Conservation (phyloP, 345 rosid species). For the Rhizophora apiculata region DNA sequence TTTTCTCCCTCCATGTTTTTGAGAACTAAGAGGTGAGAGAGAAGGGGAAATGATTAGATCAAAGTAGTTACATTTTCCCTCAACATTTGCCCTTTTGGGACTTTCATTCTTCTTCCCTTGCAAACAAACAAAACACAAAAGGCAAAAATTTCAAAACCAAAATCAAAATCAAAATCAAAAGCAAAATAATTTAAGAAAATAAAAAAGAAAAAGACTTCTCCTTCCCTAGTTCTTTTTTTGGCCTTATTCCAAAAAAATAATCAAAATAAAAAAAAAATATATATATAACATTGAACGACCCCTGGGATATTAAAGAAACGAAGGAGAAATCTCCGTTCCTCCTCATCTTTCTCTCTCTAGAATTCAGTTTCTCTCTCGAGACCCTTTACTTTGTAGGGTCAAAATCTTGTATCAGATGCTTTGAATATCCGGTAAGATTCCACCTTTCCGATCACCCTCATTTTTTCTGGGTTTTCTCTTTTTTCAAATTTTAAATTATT, state of each 20-base stretch:
- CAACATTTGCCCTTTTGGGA: background rate
- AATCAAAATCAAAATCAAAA: background rate
- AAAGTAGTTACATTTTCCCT: background rate
- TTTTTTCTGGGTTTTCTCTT: background rate
- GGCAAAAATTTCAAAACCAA: background rate
- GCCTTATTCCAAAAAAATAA: no score
- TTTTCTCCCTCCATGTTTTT: constrained; percentile 2
- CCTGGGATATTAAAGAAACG: background rate
- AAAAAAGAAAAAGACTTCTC: background rate
- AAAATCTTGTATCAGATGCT: constrained; percentile 13
- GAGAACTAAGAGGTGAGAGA: constrained; percentile 1
- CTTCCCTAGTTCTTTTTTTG: no score
- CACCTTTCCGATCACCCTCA: no score
- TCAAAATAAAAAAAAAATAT: no score
- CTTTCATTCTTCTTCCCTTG: background rate
- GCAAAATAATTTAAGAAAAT: background rate
- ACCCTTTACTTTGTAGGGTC: constrained; percentile 2
- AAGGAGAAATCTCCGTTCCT: background rate
- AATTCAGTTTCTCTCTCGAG: constrained; percentile 15
- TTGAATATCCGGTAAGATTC: constrained; percentile 5
- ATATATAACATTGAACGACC: no score
- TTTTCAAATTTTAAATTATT: no score
- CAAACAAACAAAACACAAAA: background rate
- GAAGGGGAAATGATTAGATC: background rate
- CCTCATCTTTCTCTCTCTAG: background rate